Conservation (phyloP, 805 yeast species). For the Ogataea ramenticola region DNA sequence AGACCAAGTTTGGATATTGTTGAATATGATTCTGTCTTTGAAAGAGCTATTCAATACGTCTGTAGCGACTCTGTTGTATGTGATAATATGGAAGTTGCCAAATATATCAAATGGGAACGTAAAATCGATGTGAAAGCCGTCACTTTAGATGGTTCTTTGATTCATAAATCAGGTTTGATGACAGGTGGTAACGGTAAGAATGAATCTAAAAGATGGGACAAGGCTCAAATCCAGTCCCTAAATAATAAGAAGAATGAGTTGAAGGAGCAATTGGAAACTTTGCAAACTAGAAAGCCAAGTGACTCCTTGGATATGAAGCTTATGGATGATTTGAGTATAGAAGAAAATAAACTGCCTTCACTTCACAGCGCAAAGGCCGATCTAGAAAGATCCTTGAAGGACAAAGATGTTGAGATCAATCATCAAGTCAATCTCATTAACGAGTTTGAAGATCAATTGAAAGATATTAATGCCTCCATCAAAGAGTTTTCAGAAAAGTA, state of each 20-base stretch:
- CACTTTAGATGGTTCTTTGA: slow-evolving; percentile 75
- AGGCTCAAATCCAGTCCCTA: slow-evolving; percentile 52
- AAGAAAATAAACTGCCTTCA: slow-evolving; percentile 30
- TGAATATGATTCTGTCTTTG: slow-evolving; percentile 58
- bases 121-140: slow-evolving; percentile 60
- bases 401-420: slow-evolving; percentile 38
- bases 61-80: slow-evolving; percentile 77
- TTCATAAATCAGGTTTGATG: slow-evolving; percentile 84
- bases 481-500: slow-evolving; percentile 20
- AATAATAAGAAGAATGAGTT: slow-evolving; percentile 45
- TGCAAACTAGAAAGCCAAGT: slow-evolving; percentile 40
- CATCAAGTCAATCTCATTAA: slow-evolving; percentile 30
- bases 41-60: slow-evolving; percentile 72
- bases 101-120: slow-evolving; percentile 60
- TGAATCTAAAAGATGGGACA: slow-evolving; percentile 62
- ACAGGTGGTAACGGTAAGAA: slow-evolving; percentile 74
- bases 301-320: slow-evolving; percentile 50
- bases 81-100: slow-evolving; percentile 63
- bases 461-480: slow-evolving; percentile 19
- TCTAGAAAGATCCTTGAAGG: slow-evolving; percentile 21
- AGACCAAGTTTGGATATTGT: slow-evolving; percentile 72
- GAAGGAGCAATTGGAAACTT: slow-evolving; percentile 33
- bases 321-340: slow-evolving; percentile 43
- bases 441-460: slow-evolving; percentile 16
- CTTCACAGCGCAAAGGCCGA: slow-evolving; percentile 21